phyloP scores from a whole-genome alignment of 352 stramenopile species.

The Pythium periplocum region DNA sequence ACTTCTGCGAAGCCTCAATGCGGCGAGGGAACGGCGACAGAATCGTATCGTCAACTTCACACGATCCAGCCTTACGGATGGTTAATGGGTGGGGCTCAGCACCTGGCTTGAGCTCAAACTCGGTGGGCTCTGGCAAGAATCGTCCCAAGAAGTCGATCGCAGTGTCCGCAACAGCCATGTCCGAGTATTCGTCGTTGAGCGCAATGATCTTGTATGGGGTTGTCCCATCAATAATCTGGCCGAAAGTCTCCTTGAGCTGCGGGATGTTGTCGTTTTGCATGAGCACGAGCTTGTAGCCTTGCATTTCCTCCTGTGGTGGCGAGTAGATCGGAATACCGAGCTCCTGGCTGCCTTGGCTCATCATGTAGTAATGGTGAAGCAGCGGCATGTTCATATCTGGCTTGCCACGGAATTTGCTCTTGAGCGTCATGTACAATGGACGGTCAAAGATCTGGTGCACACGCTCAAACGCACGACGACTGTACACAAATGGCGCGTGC shows the following conservation, averaged over 20 bases:
- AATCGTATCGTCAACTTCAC: conserved; percentile 67
- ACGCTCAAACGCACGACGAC: conserved; percentile 74
- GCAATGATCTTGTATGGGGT: conserved; percentile 75
- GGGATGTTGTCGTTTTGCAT: conserved; percentile 81
- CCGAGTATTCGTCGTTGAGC: conserved; percentile 85
- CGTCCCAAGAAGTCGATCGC: conserved; percentile 63
- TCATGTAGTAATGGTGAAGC: conserved; percentile 87
- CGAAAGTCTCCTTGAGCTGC: conserved; percentile 65
- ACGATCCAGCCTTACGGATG: conserved; percentile 57
- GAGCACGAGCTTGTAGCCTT: conserved; percentile 79
- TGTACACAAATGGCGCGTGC: conserved; percentile 87
- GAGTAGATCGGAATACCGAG: conserved; percentile 74
- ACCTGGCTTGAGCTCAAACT: conserved; percentile 58
- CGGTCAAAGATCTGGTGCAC: conserved; percentile 86
- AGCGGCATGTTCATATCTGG: conserved; percentile 87
- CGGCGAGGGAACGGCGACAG: conserved; percentile 56
- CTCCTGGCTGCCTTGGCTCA: conserved; percentile 71
- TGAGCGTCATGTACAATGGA: conserved; percentile 76
- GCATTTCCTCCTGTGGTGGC: conserved; percentile 68
- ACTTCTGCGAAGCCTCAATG: conserved; percentile 63
- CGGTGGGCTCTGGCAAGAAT: conserved; percentile 63
- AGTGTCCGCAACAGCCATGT: conserved; percentile 70
- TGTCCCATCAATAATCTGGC: conserved; percentile 53
- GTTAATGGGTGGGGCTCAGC: conserved; percentile 38
- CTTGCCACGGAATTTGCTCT: conserved; percentile 81